Percentiles rank a stretch among this genome's conserved stretches.
Conservation (phyloP, 2,329 filamentous ascomycete genomes). For the Beauveria sp. region DNA sequence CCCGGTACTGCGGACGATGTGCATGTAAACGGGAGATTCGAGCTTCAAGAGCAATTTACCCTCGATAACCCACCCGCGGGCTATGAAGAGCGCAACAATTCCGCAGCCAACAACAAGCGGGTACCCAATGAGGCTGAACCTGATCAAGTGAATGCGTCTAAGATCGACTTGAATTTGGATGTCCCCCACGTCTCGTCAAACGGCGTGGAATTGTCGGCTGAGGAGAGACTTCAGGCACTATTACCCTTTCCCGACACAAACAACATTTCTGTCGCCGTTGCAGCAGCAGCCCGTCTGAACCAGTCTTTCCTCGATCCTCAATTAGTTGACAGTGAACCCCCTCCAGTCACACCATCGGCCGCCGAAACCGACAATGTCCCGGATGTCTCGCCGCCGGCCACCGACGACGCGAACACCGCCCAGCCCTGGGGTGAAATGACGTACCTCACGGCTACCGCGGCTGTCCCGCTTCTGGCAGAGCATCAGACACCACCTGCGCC, state of each 20-base stretch:
- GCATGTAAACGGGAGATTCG: conserved; percentile 33
- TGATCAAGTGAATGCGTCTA: conserved; percentile 14
- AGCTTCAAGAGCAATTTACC: conserved; percentile 52
- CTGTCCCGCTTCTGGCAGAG: conserved; percentile 24
- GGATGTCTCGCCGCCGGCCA: conserved; percentile 17
- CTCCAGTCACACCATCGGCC: conserved; percentile 23
- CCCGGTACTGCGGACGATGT: conserved; percentile 19
- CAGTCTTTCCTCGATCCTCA: conserved; percentile 48
- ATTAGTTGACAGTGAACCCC: conserved; percentile 26
- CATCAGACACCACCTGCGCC: conserved; percentile 25
- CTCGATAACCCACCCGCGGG: conserved; percentile 46
- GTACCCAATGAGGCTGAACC: not conserved
- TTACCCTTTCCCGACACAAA: conserved; percentile 38
- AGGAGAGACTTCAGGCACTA: conserved; percentile 44
- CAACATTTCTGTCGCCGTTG: conserved; percentile 48
- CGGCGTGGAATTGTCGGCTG: conserved; percentile 32
- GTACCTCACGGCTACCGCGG: conserved; percentile 33
- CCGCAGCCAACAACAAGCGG: not conserved
- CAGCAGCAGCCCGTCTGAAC: conserved; percentile 48
- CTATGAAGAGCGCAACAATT: conserved; percentile 33
- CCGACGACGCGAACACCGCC: conserved; percentile 18
- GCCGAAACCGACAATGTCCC: conserved; percentile 17
- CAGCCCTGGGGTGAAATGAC: conserved; percentile 50
- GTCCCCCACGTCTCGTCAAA: conserved; percentile 20
- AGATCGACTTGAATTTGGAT: conserved; percentile 4